Conservation (phyloP, 2,329 filamentous ascomycete species). For the Fusarium miscanthi region DNA sequence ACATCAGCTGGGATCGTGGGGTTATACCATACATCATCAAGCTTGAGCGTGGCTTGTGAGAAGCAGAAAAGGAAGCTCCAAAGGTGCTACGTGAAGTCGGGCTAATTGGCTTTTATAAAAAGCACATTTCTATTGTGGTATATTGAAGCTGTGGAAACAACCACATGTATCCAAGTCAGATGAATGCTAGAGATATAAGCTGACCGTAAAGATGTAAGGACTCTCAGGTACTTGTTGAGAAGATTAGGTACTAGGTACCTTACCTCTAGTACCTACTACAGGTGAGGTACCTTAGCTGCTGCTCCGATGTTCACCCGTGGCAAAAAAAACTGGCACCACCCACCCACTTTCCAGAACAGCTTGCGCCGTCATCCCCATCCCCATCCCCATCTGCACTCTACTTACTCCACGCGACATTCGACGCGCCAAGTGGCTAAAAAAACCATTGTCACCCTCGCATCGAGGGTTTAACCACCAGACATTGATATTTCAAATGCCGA, state of each 20-base stretch:
- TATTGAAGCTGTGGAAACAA: neutral
- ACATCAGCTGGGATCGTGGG: conserved; percentile 21
- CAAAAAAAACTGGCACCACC: conserved; percentile 20
- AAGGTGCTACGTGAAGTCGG: neutral
- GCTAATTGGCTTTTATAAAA: neutral
- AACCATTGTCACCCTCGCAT: conserved; percentile 46
- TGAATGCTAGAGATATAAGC: neutral
- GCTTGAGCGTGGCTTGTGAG: conserved; percentile 23
- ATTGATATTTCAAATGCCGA: conserved; percentile 33
- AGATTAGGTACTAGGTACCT: neutral
- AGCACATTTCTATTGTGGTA: neutral
- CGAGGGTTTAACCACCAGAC: conserved; percentile 40
- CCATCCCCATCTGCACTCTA: conserved; percentile 16
- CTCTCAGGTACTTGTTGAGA: neutral
- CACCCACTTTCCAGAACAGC: conserved; percentile 45
- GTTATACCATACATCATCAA: neutral
- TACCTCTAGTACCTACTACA: too few relatives aligned
- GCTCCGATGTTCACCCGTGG: conserved; percentile 43
- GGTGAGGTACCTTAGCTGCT: neutral
- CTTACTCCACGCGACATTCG: conserved; percentile 42
- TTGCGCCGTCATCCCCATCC: conserved; percentile 38
- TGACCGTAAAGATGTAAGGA: neutral
- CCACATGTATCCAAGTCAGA: neutral
- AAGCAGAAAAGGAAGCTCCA: neutral
- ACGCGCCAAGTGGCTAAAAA: conserved; percentile 48